phyloP scores from a whole-genome alignment of 352 stramenopile species.

The Nothophytophthora sp. region DNA sequence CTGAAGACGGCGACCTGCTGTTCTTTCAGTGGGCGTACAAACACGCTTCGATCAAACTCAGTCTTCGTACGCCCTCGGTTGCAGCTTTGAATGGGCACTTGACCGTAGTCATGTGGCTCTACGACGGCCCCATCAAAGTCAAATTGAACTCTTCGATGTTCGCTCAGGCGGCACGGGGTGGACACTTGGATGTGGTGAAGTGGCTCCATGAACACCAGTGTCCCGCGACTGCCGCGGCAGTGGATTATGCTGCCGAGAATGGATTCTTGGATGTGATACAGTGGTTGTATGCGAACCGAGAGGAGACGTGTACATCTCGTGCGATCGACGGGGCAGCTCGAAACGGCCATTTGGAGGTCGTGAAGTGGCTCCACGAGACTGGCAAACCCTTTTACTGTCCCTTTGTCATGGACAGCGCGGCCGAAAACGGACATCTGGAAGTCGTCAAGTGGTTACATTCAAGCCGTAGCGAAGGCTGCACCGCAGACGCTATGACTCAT shows the following conservation, averaged over 20 bases:
- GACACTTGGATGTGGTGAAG: conserved; percentile 9
- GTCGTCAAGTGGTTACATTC: conserved; percentile 21
- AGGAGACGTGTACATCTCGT: conserved; percentile 3
- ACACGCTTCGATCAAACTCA: conserved; percentile 2
- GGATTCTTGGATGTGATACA: conserved; percentile 10
- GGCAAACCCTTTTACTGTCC: conserved; percentile 14
- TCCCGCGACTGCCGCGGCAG: conserved; percentile 5
- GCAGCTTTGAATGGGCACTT: conserved; percentile 10
- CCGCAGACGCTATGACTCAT: conserved; percentile 13
- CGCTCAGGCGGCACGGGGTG: conserved; percentile 9
- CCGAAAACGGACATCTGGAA: conserved; percentile 15
- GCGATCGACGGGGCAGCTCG: conserved; percentile 10
- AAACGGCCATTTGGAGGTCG: conserved; percentile 8
- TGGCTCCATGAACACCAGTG: conserved; percentile 14
- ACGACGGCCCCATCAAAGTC: conserved; percentile 7
- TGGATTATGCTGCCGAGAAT: conserved; percentile 19
- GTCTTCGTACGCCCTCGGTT: neutral
- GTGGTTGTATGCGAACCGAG: conserved; percentile 6
- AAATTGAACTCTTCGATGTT: conserved; percentile 4
- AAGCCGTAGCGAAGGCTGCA: conserved; percentile 14
- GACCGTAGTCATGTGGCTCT: conserved; percentile 8
- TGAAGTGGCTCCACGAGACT: conserved; percentile 9
- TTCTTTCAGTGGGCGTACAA: conserved; percentile 12
- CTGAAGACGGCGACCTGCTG: conserved; percentile 1
- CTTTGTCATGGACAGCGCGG: conserved; percentile 16